Conservation (phyloP, 208 protist genomes). For the Balamuthia mandrillaris region DNA sequence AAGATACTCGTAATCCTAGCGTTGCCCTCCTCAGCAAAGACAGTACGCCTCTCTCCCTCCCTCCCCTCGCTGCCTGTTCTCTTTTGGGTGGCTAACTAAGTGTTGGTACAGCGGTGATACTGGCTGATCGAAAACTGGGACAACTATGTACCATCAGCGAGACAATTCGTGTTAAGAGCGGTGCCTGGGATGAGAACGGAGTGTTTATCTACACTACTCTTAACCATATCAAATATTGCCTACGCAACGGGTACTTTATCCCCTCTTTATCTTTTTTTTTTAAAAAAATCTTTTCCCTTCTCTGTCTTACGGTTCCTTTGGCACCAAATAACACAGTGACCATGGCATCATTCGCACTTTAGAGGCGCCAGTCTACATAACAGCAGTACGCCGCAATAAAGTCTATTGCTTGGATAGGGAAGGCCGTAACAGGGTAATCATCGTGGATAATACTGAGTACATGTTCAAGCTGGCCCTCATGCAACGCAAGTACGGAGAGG, state of each 20-base stretch:
- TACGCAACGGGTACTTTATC: conserved; percentile 62
- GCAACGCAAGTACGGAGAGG: conserved; percentile 84
- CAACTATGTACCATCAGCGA: conserved; percentile 85
- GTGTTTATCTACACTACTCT: conserved; percentile 96
- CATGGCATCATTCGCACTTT: conserved; percentile 94
- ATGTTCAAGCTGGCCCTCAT: conserved; percentile 93
- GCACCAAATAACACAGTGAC: conserved; percentile 79
- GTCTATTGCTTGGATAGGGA: conserved; percentile 88
- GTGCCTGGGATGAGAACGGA: conserved; percentile 77
- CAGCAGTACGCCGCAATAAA: conserved; percentile 77
- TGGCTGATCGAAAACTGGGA: conserved; percentile 85
- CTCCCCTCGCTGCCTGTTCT: neutral
- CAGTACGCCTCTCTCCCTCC: conserved; percentile 39
- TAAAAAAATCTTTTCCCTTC: conserved; percentile 32
- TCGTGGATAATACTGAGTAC: conserved; percentile 21
- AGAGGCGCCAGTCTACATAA: conserved; percentile 91
- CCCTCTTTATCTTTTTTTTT: conserved; percentile 33
- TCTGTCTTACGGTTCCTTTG: conserved; percentile 20
- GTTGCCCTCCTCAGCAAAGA: conserved; percentile 89
- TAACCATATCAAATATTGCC: conserved; percentile 96
- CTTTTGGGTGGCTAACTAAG: neutral
- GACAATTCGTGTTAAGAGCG: conserved; percentile 91
- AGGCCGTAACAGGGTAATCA: conserved; percentile 70
- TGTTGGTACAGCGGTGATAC: conserved; percentile 65
- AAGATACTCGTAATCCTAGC: conserved; percentile 79